These are phyloP conservation scores for Ophiobolus disseminans DNA, from an alignment of 2,329 filamentous ascomycete genomes.

Conservation along the genomic window DNA sequence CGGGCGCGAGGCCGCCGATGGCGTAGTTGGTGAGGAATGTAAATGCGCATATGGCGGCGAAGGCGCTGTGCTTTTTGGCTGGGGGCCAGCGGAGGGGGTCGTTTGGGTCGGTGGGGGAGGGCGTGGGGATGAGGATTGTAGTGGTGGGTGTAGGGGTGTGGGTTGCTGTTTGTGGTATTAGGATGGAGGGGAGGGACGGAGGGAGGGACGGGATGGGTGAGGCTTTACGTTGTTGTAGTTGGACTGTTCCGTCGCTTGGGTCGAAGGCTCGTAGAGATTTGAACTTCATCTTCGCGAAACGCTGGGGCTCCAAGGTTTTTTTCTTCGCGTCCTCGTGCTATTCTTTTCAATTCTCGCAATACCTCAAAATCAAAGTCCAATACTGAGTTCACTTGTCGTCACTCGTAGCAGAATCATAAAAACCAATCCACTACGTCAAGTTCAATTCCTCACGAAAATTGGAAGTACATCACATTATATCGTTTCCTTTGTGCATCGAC, in stretches of 20 bases:
- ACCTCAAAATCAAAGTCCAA: no score
- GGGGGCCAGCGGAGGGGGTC: constrained; percentile 58
- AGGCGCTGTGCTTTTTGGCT: constrained; percentile 55
- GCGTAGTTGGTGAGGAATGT: constrained; percentile 57
- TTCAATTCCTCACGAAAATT: no score
- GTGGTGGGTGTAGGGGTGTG: no score
- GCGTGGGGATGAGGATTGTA: constrained; percentile 54
- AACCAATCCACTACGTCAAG: no score
- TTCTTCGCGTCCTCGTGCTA: neutral
- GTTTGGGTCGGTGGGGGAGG: constrained; percentile 54
- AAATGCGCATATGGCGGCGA: constrained; percentile 51
- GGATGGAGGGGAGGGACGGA: no score
- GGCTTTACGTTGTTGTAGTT: constrained; percentile 37
- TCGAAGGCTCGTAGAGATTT: constrained; percentile 46
- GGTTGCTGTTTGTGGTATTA: no score
- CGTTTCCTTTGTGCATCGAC: no score
- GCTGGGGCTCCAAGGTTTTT: no score
- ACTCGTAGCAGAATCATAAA: no score
- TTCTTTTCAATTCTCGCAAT: constrained; percentile 18
- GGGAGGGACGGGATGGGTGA: no score
- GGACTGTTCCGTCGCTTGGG: constrained; percentile 49
- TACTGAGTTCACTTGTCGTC: no score
- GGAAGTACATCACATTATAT: no score
- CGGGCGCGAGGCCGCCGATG: constrained; percentile 54
- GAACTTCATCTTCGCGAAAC: constrained; percentile 42